These are phyloP conservation scores for Dicorynia guianensis DNA, from an alignment of 306 rosid species.

Conservation along the genomic window DNA sequence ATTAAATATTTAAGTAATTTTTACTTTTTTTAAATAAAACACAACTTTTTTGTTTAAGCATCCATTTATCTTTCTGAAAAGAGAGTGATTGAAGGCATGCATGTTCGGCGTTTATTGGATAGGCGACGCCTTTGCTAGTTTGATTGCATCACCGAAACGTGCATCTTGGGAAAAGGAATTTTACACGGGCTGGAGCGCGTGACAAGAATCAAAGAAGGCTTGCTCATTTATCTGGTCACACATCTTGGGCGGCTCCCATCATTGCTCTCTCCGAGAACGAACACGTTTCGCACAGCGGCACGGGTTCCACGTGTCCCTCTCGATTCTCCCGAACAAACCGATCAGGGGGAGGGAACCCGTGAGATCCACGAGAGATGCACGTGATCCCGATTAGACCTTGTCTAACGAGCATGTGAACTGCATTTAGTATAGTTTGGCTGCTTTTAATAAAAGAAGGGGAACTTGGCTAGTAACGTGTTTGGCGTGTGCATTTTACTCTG, in stretches of 20 bases:
- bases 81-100: no score
- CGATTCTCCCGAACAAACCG: no score
- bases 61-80: no score
- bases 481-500: neutral
- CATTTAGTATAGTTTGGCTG: slow-evolving; percentile 14
- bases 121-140: neutral
- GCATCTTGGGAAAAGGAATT: no score
- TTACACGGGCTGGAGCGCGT: slow-evolving; percentile 6
- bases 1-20: no score
- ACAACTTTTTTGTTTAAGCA: no score
- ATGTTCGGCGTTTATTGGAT: neutral
- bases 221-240: slow-evolving; percentile 7
- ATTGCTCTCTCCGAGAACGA: neutral
- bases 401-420: slow-evolving; percentile 35
- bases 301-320: slow-evolving; percentile 17
- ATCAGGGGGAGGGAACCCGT: neutral
- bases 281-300: neutral
- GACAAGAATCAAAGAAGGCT: neutral
- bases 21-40: no score
- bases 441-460: neutral
- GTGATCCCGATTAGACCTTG: slow-evolving; percentile 1
- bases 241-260: slow-evolving; percentile 21
- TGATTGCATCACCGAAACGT: neutral
- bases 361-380: slow-evolving; percentile 27
- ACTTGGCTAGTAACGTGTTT: neutral